A percentile compares a stretch with the other conserved stretches of the same genome.
Evolutionary conservation across 2,329 filamentous ascomycete species (phyloP).

Genomic region (Hypoxylon rubiginosum): DNA sequence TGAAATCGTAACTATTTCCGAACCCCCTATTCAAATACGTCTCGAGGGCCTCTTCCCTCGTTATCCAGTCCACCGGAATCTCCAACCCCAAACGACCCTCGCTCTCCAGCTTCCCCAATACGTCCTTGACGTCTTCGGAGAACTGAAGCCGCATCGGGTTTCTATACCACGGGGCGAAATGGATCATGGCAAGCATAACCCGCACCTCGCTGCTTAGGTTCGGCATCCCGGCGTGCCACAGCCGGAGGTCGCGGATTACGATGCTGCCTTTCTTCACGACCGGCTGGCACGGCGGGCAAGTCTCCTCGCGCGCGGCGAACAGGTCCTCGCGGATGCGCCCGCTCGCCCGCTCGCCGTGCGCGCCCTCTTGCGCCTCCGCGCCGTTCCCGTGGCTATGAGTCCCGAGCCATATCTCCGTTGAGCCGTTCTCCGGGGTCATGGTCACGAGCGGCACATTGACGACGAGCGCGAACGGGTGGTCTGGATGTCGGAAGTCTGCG

Average conservation of each 20-base stretch:
- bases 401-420: slow-evolving; percentile 71
- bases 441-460: slow-evolving; percentile 66
- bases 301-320: slow-evolving; percentile 54
- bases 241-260: slow-evolving; percentile 69
- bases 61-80: slow-evolving; percentile 64
- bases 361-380: slow-evolving; percentile 60
- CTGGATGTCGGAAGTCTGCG: slow-evolving; percentile 69
- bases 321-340: slow-evolving; percentile 61
- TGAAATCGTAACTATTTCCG: slow-evolving; percentile 74
- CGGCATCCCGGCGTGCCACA: slow-evolving; percentile 76
- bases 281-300: slow-evolving; percentile 64
- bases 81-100: slow-evolving; percentile 57
- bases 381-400: slow-evolving; percentile 58
- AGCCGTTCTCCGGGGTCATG: slow-evolving; percentile 66
- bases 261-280: slow-evolving; percentile 67
- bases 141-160: slow-evolving; percentile 70
- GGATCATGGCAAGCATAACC: slow-evolving; percentile 72
- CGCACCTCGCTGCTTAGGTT: slow-evolving; percentile 64
- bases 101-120: slow-evolving; percentile 56
- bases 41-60: slow-evolving; percentile 56
- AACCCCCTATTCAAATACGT: slow-evolving; percentile 69
- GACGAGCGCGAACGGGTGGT: slow-evolving; percentile 67
- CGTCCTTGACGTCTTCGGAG: slow-evolving; percentile 61
- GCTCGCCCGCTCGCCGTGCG: slow-evolving; percentile 66
- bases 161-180: slow-evolving; percentile 69